A percentile compares a stretch with the other conserved stretches of the same genome.
Evolutionary conservation across 352 stramenopile genomes (phyloP).

Genomic region (Phytophthora agathidicida): DNA sequence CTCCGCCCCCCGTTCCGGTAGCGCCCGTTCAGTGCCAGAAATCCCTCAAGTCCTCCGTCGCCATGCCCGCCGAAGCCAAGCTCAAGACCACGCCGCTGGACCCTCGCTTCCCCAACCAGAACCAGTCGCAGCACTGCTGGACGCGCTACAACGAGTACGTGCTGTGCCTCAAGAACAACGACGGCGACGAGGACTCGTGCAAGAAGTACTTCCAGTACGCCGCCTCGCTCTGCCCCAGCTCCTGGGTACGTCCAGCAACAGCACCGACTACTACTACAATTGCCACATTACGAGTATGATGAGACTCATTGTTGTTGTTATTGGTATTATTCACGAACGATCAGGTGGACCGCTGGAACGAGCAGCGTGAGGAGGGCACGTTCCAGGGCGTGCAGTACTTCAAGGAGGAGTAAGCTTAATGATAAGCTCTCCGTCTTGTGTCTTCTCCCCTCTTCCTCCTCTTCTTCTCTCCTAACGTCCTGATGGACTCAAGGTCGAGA

Average conservation of each 20-base stretch:
- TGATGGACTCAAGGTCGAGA: constrained; percentile 10
- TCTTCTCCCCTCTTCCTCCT: too few species aligned
- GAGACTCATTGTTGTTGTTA: constrained; percentile 4
- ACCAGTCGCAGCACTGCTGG: constrained; percentile 91
- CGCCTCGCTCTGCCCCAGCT: constrained; percentile 75
- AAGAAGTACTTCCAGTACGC: constrained; percentile 82
- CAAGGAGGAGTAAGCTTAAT: constrained; percentile 45
- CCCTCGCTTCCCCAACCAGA: constrained; percentile 87
- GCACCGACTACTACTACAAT: not conserved
- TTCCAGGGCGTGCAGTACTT: constrained; percentile 86
- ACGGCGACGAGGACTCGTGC: constrained; percentile 93
- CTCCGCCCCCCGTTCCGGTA: constrained; percentile 32
- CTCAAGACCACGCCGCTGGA: constrained; percentile 88
- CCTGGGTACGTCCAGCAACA: constrained; percentile 81
- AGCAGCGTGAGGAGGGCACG: constrained; percentile 81
- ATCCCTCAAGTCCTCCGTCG: constrained; percentile 13
- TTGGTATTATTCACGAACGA: too few species aligned
- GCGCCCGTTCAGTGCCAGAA: constrained; percentile 35
- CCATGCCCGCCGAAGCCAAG: constrained; percentile 57
- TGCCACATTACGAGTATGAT: not conserved
- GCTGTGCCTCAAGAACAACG: constrained; percentile 96
- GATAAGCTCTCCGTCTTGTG: constrained; percentile 9
- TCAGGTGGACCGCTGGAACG: constrained; percentile 81
- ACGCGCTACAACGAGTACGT: constrained; percentile 98
- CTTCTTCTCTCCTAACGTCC: not conserved